Percentiles rank a stretch among this genome's conserved stretches.
Conservation (phyloP, 1,139 yeast species). For the Pichia sp. region DNA sequence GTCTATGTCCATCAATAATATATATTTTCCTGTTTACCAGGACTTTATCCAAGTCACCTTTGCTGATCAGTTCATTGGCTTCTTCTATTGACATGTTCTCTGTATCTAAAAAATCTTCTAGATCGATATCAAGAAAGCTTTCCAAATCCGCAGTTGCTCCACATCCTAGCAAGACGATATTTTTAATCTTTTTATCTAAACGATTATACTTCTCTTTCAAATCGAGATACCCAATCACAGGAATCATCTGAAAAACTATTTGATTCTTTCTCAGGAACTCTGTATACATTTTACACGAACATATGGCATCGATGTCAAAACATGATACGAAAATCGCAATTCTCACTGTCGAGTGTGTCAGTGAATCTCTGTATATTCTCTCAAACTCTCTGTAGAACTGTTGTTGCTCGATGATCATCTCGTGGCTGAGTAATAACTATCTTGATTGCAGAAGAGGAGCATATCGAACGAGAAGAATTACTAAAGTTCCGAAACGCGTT, state of each 20-base stretch:
- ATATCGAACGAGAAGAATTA: too few relatives aligned
- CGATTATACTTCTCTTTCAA: conserved; percentile 52
- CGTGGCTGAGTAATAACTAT: too few relatives aligned
- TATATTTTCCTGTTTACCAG: conserved; percentile 49
- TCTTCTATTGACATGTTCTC: conserved; percentile 13
- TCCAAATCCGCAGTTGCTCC: conserved; percentile 93
- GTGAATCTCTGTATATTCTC: conserved; percentile 50
- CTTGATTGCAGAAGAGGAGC: too few relatives aligned
- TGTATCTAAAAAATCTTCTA: conserved; percentile 33
- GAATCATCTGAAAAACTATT: conserved; percentile 81
- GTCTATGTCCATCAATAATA: conserved; percentile 86
- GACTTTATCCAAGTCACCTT: conserved; percentile 8
- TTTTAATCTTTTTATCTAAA: conserved; percentile 69
- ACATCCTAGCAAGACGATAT: conserved; percentile 79
- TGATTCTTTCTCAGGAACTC: conserved; percentile 67
- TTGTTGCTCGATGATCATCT: conserved; percentile 58
- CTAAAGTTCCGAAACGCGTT: too few relatives aligned
- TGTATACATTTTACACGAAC: conserved; percentile 76
- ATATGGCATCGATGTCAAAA: conserved; percentile 83
- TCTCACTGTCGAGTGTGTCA: conserved; percentile 86
- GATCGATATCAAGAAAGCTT: conserved; percentile 61
- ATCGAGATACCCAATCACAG: conserved; percentile 91
- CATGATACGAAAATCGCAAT: conserved; percentile 86
- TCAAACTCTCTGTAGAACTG: conserved; percentile 53
- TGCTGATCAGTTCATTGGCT: conserved; percentile 5